Evolutionary conservation across 2,329 filamentous ascomycete genomes (phyloP), one percentile per base, ranked within the genome.

Genomic region (Bipolaris zeicola): DNA sequence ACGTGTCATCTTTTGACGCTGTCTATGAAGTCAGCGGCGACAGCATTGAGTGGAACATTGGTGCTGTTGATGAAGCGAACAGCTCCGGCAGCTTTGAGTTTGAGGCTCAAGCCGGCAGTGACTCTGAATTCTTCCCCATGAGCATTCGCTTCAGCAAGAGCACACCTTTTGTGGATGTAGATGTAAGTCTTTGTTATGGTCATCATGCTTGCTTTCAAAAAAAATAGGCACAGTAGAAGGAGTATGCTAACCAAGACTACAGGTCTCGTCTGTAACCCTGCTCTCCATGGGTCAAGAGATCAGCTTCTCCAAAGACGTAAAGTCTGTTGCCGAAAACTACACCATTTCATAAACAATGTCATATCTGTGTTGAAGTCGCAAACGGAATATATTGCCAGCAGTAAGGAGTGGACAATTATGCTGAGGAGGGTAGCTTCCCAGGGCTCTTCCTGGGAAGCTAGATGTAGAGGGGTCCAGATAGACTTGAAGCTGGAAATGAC

Each of bases 61-160:
- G 95, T 59, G 85, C 87, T 4, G 88, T 98, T 38, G 90, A 93
- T 69, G 88, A 92, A 48, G 88, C 89, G 55, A 96, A 95, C 74
- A 80, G 88, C 16, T 92, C 83, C 38, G 95, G 95, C 16, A 89
- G 90, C 44, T 98, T 99, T 71, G 95, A 99, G 76, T 98, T 99
- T 65, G 95, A 98, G 78, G 92, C 92, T 1, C 87, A 91, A 75
- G 91, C 91, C 10, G 86, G 87, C 52, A 91, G 93, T 65, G 95
- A 98, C 74, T 89, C 91, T 54, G 93, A 97, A 68, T 98, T 98
- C 81, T 99, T 99, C 87, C 95, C 95, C 1, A 98, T 99, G 93
- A 89, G 86, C 51, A 88, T 98, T 58, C 85, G 88, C 52, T 99
- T 99, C 79, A 88, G 86, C 62, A 97, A 96, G 84, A 85, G 87